Evolutionary conservation across 2,329 filamentous ascomycete genomes (phyloP).

Genomic region (Ophiocordyceps camponoti-leonardi): DNA sequence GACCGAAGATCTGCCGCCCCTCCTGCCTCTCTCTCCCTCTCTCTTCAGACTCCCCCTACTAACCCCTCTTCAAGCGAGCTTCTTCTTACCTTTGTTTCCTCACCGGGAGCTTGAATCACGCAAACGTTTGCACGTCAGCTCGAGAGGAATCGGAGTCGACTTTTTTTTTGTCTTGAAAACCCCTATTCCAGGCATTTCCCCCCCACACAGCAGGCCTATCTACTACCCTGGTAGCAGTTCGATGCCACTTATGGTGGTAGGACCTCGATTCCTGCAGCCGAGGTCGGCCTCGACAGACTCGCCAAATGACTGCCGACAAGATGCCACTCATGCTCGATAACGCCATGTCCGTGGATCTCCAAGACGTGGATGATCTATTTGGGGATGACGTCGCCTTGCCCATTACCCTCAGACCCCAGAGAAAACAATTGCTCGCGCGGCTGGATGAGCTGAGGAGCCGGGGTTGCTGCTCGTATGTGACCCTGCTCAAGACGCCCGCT

Average conservation of each 20-base stretch:
- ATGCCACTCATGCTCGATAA: constrained; percentile 26
- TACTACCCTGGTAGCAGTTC: not conserved
- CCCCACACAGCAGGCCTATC: not conserved
- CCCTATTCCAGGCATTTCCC: no score
- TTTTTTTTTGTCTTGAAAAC: not conserved
- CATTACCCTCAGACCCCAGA: constrained; percentile 25
- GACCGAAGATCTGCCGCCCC: not conserved
- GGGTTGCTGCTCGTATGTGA: constrained; percentile 64
- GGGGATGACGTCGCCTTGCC: constrained; percentile 48
- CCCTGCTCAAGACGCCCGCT: not conserved
- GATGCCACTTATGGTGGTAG: not conserved
- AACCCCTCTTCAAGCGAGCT: not conserved
- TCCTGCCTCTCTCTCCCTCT: not conserved
- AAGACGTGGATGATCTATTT: constrained; percentile 59
- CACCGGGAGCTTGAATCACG: not conserved
- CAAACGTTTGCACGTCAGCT: no score
- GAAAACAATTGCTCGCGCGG: constrained; percentile 51
- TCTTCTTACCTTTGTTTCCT: no score
- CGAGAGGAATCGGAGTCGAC: not conserved
- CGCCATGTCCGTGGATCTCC: constrained; percentile 30
- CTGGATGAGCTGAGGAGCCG: constrained; percentile 59
- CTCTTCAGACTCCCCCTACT: not conserved
- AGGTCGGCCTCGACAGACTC: not conserved
- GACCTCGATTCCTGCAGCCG: not conserved
- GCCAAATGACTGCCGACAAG: constrained; percentile 17